Percentiles rank a stretch among this genome's conserved stretches.
Evolutionary conservation across 192 early-diverging fungal genomes (phyloP).

Genomic region (Coemansia asiatica): DNA sequence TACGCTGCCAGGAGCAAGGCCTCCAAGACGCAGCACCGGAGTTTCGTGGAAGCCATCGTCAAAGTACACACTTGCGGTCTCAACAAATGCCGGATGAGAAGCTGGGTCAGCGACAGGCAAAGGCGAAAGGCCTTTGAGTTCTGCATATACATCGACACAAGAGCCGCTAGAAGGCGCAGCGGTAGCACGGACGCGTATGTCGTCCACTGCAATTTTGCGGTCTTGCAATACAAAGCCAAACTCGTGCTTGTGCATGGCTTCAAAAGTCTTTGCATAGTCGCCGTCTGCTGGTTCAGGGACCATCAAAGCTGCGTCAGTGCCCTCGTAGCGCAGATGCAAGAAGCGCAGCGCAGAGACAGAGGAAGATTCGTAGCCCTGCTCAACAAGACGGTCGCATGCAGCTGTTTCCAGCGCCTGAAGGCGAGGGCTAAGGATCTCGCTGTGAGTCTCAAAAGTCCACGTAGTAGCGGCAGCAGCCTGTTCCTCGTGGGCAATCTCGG

Average conservation of each 20-base stretch:
- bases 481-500: conserved; percentile 90
- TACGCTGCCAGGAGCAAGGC: conserved; percentile 64
- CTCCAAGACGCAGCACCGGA: conserved; percentile 68
- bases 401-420: conserved; percentile 48
- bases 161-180: conserved; percentile 48
- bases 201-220: conserved; percentile 83
- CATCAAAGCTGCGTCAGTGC: conserved; percentile 92
- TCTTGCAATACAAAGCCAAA: conserved; percentile 91
- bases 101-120: not conserved
- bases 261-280: conserved; percentile 68
- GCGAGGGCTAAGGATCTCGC: conserved; percentile 53
- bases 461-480: conserved; percentile 77
- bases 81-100: conserved; percentile 40
- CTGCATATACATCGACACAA: conserved; percentile 52
- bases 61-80: conserved; percentile 72
- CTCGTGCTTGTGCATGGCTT: conserved; percentile 80
- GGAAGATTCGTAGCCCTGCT: conserved; percentile 69
- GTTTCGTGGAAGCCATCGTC: conserved; percentile 67
- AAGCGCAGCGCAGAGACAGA: conserved; percentile 67
- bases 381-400: conserved; percentile 57
- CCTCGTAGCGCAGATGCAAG: conserved; percentile 88
- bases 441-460: conserved; percentile 29
- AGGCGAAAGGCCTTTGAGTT: conserved; percentile 35
- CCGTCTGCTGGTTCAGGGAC: conserved; percentile 63
- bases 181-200: conserved; percentile 87